Percentiles rank a stretch among this genome's conserved stretches.
Evolutionary conservation across 805 yeast genomes (phyloP).

Genomic region (Alloascoidea africana): DNA sequence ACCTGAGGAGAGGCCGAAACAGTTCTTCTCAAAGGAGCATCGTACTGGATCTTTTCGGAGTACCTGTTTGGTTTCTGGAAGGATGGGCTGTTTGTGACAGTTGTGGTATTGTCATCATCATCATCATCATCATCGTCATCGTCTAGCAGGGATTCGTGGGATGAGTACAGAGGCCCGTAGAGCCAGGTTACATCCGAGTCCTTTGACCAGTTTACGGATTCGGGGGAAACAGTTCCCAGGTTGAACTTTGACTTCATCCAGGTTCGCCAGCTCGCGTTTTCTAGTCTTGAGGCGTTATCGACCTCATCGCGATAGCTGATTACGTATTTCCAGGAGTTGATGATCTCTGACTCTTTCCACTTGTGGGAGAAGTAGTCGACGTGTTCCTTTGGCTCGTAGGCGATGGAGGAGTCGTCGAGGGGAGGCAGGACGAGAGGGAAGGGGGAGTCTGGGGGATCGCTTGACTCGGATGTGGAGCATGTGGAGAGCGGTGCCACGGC

Average conservation of each 20-base stretch:
- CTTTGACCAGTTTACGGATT: slow-evolving; percentile 67
- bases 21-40: neutral
- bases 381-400: slow-evolving; percentile 56
- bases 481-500: too few relatives aligned
- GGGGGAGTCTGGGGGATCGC: too few relatives aligned
- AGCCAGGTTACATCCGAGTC: slow-evolving; percentile 81
- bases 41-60: neutral
- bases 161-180: slow-evolving; percentile 42
- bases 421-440: too few relatives aligned
- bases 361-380: slow-evolving; percentile 72
- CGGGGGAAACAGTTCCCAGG: slow-evolving; percentile 66
- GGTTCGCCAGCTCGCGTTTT: slow-evolving; percentile 1
- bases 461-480: too few relatives aligned
- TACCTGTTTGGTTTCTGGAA: neutral
- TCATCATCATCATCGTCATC: neutral
- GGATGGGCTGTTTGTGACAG: neutral
- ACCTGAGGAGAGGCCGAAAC: neutral
- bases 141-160: neutral
- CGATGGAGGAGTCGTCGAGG: slow-evolving; percentile 8
- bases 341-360: slow-evolving; percentile 71
- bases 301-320: slow-evolving; percentile 36
- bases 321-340: slow-evolving; percentile 73
- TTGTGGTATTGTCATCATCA: neutral
- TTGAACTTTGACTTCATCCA: slow-evolving; percentile 36
- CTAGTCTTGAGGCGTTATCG: slow-evolving; percentile 2